A percentile compares a stretch with the other conserved stretches of the same genome.
Conservation (phyloP, 371 early-diverging fungal genomes). For the Rhizopus delemar region DNA sequence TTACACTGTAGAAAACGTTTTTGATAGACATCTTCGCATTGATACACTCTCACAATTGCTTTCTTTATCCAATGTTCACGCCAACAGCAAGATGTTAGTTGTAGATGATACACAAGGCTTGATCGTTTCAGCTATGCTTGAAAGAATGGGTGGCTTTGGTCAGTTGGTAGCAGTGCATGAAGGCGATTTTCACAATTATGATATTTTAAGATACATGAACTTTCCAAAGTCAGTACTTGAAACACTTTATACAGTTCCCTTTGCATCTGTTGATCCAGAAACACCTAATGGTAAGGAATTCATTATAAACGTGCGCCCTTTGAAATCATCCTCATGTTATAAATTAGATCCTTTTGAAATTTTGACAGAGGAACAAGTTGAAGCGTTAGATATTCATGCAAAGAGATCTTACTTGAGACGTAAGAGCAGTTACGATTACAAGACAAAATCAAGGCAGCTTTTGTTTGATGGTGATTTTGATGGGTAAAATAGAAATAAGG, state of each 20-base stretch:
- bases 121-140: constrained; percentile 75
- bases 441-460: constrained; percentile 33
- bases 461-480: constrained; percentile 63
- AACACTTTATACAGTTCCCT: constrained; percentile 68
- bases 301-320: background rate
- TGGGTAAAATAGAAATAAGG: constrained; percentile 43
- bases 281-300: constrained; percentile 56
- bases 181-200: constrained; percentile 75
- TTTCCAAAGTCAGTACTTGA: constrained; percentile 55
- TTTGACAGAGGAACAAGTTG: constrained; percentile 36
- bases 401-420: constrained; percentile 37
- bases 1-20: background rate
- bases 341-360: constrained; percentile 37
- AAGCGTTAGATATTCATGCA: constrained; percentile 30
- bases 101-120: constrained; percentile 92
- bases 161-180: constrained; percentile 72
- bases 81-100: constrained; percentile 64
- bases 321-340: background rate
- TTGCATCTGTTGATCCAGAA: constrained; percentile 58
- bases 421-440: constrained; percentile 31
- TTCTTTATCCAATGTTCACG: constrained; percentile 77
- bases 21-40: constrained; percentile 71
- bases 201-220: constrained; percentile 81
- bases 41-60: constrained; percentile 94
- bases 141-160: constrained; percentile 81